Percentiles rank a stretch among this genome's conserved stretches.
Evolutionary conservation across 2,329 filamentous ascomycete species (phyloP).

Genomic region (Cyphellophora attinorum): DNA sequence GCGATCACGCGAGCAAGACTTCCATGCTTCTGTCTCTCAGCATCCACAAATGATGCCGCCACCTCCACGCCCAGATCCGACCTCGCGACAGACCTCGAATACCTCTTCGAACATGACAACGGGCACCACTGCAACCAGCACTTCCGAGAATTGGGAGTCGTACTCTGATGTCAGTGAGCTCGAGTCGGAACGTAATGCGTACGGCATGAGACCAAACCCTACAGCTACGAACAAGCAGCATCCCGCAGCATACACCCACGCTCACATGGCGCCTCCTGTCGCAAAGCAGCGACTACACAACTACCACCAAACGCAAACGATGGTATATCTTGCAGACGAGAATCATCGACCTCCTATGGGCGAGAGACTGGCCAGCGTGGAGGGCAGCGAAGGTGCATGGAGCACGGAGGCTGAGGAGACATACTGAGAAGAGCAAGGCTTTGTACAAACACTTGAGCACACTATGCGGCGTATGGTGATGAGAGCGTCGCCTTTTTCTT

Average conservation of each 20-base stretch:
- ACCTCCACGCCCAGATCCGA: slow-evolving; percentile 23
- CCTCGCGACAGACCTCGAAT: slow-evolving; percentile 58
- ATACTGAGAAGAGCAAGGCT: slow-evolving; percentile 8
- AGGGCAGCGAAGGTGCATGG: slow-evolving; percentile 18
- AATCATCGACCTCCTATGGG: slow-evolving; percentile 12
- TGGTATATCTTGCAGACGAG: slow-evolving; percentile 8
- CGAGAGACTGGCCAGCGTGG: slow-evolving; percentile 7
- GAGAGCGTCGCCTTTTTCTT: too few species aligned
- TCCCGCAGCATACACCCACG: slow-evolving; percentile 12
- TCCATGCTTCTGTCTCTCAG: slow-evolving; percentile 5
- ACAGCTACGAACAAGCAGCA: slow-evolving; percentile 22
- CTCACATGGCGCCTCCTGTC: slow-evolving; percentile 20
- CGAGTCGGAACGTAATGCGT: slow-evolving; percentile 63
- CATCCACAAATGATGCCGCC: slow-evolving; percentile 6
- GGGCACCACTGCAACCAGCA: slow-evolving; percentile 50
- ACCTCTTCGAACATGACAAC: slow-evolving; percentile 44
- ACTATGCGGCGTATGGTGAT: too few species aligned
- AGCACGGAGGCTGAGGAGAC: slow-evolving; percentile 18
- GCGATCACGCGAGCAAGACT: slow-evolving; percentile 14
- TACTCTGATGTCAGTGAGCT: slow-evolving; percentile 78
- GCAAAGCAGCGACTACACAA: slow-evolving; percentile 25
- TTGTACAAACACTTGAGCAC: too few species aligned
- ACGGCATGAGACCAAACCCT: slow-evolving; percentile 46
- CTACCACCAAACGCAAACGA: slow-evolving; percentile 5
- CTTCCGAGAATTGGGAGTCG: slow-evolving; percentile 96